Evolutionary conservation across 257 asterid genomes (phyloP), one percentile per base, ranked within the genome.

Genomic region (Forsythia suspensa): DNA sequence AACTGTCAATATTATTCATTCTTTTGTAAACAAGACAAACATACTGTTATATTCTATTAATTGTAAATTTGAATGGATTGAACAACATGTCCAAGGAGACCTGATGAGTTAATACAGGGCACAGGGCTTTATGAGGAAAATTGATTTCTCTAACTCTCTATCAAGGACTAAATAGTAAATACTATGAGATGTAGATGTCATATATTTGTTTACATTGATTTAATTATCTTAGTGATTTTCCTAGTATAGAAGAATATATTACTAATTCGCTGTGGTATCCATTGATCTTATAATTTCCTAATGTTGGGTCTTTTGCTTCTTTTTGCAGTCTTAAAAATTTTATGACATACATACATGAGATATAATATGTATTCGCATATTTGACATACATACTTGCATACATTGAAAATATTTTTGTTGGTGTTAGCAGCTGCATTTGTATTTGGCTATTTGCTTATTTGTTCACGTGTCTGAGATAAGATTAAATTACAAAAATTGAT

Each of bases 331-430:
- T 21, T 29, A 16, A 40, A 63, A 63, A 63, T 63, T 63, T n/a
- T 36, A 9, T n/a, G 16, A 21, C n/a, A n/a, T n/a, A n/a, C n/a
- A n/a, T n/a, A n/a, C n/a, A n/a, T 44, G 70, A 24, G 72, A 10
- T 73, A 40, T 66, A 69, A 11, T 68, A 68, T 82, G 75, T 15
- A 43, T 74, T 72, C 38, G 38, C 57, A 63, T 63, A 20, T n/a
- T 3, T 1, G 16, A 63, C 36, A 63, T 9, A 24, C 16, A 8
- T 24, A 63, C 5, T 63, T 21, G 13, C 70, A 24, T 63, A 9
- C 39, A 63, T 63, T 63, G 70, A 21, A 21, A 63, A 63, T 6
- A 63, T 9, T 57, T 55, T 57, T 20, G 66, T 57, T 57, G 29
- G 66, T 57, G 34, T 57, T 20, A n/a, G 66, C 66, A n/a, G 66